These are phyloP conservation scores for Eucalyptus curtisii DNA, from an alignment of 345 rosid species.

Conservation along the genomic window DNA sequence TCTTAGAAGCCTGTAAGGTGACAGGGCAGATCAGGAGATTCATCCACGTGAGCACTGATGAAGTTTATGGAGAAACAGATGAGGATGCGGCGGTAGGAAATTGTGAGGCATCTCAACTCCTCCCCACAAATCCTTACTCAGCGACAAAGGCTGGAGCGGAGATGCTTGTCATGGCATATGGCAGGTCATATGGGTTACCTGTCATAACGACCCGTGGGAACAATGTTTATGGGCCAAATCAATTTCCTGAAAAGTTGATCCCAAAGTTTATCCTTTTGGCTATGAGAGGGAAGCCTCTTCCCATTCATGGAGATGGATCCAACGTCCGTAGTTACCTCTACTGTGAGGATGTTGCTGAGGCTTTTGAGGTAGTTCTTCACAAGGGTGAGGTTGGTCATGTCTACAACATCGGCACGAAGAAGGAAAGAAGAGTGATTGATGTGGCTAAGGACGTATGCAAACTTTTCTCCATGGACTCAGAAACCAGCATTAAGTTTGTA, in stretches of 20 bases:
- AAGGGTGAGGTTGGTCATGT: slow-evolving; percentile 90
- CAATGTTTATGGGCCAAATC: slow-evolving; percentile 86
- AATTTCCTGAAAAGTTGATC: slow-evolving; percentile 83
- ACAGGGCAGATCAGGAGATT: slow-evolving; percentile 86
- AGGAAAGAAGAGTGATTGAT: slow-evolving; percentile 83
- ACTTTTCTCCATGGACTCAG: slow-evolving; percentile 55
- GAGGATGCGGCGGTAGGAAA: slow-evolving; percentile 93
- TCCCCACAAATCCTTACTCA: slow-evolving; percentile 90
- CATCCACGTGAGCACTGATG: slow-evolving; percentile 90
- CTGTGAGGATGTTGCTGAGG: slow-evolving; percentile 96
- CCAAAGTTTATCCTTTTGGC: slow-evolving; percentile 87
- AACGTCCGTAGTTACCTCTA: slow-evolving; percentile 80
- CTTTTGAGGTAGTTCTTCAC: slow-evolving; percentile 81
- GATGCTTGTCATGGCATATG: slow-evolving; percentile 97
- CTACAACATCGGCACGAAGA: slow-evolving; percentile 77
- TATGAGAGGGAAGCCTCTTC: slow-evolving; percentile 56
- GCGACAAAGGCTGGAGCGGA: slow-evolving; percentile 90
- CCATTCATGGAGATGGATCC: slow-evolving; percentile 86
- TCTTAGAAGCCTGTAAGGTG: slow-evolving; percentile 85
- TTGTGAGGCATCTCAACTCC: slow-evolving; percentile 91
- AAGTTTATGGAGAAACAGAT: slow-evolving; percentile 88
- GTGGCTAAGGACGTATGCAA: slow-evolving; percentile 73
- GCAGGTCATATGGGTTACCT: slow-evolving; percentile 79
- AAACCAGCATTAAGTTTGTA: slow-evolving; percentile 57
- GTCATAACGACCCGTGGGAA: slow-evolving; percentile 92